Evolutionary conservation across 345 rosid genomes (phyloP), one percentile per base, ranked within the genome.

Genomic region (Melaleuca quinquenervia): DNA sequence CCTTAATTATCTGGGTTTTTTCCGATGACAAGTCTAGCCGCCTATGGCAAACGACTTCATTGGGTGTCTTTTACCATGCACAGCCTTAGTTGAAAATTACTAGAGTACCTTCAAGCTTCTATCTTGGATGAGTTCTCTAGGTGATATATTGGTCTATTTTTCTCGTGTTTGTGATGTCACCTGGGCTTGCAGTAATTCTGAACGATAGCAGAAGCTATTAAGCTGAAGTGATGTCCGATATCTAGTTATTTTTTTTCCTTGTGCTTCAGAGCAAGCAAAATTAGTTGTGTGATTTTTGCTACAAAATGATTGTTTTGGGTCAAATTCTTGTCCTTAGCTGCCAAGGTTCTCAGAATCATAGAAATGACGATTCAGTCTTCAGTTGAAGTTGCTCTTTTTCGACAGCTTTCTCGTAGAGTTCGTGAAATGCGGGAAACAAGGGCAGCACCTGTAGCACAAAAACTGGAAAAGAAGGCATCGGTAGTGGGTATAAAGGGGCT

Each of bases 341-440:
- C 32, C 78, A 10, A 32, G 51, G 52, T 84, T 62, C 26, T 44
- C 32, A n/a, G 76, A 41, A 41, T 48, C 22, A 58, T 11, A 48
- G 64, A 56, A 49, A 44, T 48, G 51, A 26, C 60, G 74, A 56
- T 48, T 51, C 15, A 9, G 60, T 26, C 48, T 32, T 70, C 80
- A 36, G 12, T 41, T 78, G 52, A n/a, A 58, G 49, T 45, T 88
- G 70, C 87, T 55, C 82, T 89, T 83, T 55, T 91, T 52, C 86
- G 88, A 87, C 91, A 97, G 99, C 99, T 97, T 88, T 91, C 96
- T 32, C 96, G 98, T 53, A 93, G 98, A 83, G 98, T 97, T 86
- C 98, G 98, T 82, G 98, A 94, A 53, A 97, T 97, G 99, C 91
- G 98, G 88, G 98, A 97, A 89, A 88, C 95, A 32, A 94, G 98